Percentiles rank a stretch among this genome's conserved stretches.
Conservation (phyloP, 345 rosid genomes). For the Pugionium cornutum region DNA sequence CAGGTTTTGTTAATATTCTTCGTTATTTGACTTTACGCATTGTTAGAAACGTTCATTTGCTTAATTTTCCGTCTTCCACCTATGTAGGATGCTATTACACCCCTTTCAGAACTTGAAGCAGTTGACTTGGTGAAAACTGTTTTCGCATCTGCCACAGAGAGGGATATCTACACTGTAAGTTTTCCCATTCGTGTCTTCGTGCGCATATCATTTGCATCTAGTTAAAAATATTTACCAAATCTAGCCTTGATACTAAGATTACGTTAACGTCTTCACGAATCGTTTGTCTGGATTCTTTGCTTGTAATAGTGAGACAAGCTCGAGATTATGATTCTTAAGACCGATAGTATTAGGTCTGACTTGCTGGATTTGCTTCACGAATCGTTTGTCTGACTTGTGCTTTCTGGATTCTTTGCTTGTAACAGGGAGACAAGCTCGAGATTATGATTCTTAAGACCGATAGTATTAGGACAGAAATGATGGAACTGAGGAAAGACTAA, state of each 20-base stretch:
- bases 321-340: conserved; percentile 72
- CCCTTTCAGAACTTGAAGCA: conserved; percentile 86
- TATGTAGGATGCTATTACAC: conserved; percentile 88
- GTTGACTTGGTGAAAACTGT: conserved; percentile 85
- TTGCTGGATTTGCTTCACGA: conserved; percentile 46
- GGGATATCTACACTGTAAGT: conserved; percentile 95
- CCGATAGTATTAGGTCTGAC: conserved; percentile 69
- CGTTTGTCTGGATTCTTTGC: neutral
- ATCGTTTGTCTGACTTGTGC: too few species aligned
- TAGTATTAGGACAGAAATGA: conserved; percentile 67
- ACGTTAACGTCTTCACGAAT: too few species aligned
- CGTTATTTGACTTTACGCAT: neutral
- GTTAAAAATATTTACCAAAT: neutral
- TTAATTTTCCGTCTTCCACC: neutral
- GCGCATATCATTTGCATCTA: neutral
- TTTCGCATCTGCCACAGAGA: conserved; percentile 95
- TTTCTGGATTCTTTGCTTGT: conserved; percentile 1
- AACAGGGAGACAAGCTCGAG: conserved; percentile 86
- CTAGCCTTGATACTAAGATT: too few species aligned
- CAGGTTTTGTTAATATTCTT: conserved; percentile 44
- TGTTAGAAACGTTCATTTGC: conserved; percentile 10
- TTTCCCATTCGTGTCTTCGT: conserved; percentile 3
- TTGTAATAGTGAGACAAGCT: conserved; percentile 77
- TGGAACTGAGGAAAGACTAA: conserved; percentile 87
- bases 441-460: conserved; percentile 69